Base-by-base conservation (phyloP, 2,329 filamentous ascomycete genomes). In the Teratosphaeria zuluensis region DNA sequence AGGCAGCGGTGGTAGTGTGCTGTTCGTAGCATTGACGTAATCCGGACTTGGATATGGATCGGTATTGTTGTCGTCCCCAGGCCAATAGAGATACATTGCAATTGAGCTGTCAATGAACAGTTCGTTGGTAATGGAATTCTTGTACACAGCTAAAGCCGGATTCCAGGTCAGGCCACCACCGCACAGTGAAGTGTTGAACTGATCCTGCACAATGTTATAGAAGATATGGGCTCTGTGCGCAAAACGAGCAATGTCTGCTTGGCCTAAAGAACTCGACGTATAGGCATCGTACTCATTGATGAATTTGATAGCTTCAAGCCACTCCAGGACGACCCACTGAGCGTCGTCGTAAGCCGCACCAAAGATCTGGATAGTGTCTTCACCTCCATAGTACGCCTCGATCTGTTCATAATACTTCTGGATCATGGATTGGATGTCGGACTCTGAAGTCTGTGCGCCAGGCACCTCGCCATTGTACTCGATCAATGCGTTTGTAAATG, bases 71-170 rank as follows among this genome's bases (percentile, higher is more conserved):
- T 5, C 16, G 70, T 96, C 90, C 0, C 90, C 90, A 0, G 92
- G 90, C 63, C 92, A 95, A 70, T 92, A 84, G 3, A 95, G 80
- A 70, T 96, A 96, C 92, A 97, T 97, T 51, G 81, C 84, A 33
- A 94, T 84, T 19, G 89, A 95, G 0, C 90, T 90, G 0, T 92
- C 81, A 59, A 96, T 88, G 75, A 84, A 97, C 0, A 97, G 81
- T 72, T 97, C 86, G 68, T 97, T 97, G 28, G 92, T 97, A 66
- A 97, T 95, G 62, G 92, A 90, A 68, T 97, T 97, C 71, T 97
- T 97, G 78, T 97, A 97, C 0, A 91, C 89, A 28, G 81, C 75
- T 42, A 94, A 75, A 19, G 84, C 83, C 2, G 90, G 90, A 64
- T 90, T 95, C 92, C 92, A 97, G 14, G 85, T 82, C 88, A 97